Evolutionary conservation across 2,329 filamentous ascomycete species (phyloP).

Genomic region (Sclerotinia sclerotiorum): DNA sequence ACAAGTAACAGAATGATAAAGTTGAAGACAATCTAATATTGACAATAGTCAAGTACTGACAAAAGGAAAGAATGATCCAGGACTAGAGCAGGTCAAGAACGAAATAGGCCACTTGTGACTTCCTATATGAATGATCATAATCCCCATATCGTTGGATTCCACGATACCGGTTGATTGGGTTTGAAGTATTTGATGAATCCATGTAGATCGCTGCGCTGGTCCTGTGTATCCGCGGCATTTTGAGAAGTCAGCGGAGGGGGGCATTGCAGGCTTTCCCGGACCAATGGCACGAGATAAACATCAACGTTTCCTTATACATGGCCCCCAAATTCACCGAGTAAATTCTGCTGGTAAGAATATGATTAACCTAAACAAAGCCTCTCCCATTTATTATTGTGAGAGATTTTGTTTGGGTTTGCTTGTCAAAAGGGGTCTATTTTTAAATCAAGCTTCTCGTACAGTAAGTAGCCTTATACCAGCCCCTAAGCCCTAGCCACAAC

Average conservation of each 20-base stretch:
- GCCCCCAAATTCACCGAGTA: not conserved
- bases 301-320: not conserved
- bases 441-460: slow-evolving; percentile 17
- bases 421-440: not conserved
- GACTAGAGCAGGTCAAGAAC: slow-evolving; percentile 1
- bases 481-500: slow-evolving; percentile 13
- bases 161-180: not conserved
- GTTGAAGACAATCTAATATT: not conserved
- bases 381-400: not conserved
- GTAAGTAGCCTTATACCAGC: slow-evolving; percentile 6
- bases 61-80: not conserved
- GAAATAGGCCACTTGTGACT: not conserved
- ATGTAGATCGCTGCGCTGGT: not conserved
- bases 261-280: not conserved
- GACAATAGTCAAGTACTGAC: not conserved
- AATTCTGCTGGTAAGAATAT: not conserved
- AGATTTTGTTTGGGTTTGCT: not conserved
- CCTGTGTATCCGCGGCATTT: not conserved
- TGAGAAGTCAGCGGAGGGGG: not conserved
- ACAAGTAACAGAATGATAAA: not conserved
- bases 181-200: not conserved
- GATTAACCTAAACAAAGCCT: not conserved
- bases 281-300: not conserved
- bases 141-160: not conserved
- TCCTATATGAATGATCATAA: slow-evolving; percentile 8